A percentile compares a stretch with the other conserved stretches of the same genome.
Conservation (phyloP, 805 yeast genomes). For the Ogataea methylovora region DNA sequence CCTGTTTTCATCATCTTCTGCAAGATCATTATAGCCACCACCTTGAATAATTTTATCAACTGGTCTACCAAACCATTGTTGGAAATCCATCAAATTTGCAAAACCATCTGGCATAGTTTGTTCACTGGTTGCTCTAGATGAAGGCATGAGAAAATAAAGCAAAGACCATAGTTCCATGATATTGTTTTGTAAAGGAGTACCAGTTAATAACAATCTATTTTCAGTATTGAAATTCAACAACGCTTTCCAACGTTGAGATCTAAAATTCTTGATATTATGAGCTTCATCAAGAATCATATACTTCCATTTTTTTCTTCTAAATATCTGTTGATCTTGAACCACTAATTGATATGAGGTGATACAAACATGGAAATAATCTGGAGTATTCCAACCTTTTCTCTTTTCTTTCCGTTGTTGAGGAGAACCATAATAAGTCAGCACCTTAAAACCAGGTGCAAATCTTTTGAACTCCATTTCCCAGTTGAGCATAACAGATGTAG, state of each 20-base stretch:
- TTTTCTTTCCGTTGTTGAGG: conserved; percentile 96
- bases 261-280: conserved; percentile 91
- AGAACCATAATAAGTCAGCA: conserved; percentile 90
- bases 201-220: conserved; percentile 80
- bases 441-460: conserved; percentile 97
- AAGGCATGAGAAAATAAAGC: conserved; percentile 92
- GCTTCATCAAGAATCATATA: conserved; percentile 98
- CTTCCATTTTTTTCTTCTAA: conserved; percentile 88
- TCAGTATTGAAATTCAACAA: conserved; percentile 88
- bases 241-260: conserved; percentile 97
- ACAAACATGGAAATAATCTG: conserved; percentile 92
- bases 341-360: conserved; percentile 95
- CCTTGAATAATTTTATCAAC: conserved; percentile 88
- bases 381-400: conserved; percentile 96
- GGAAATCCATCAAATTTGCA: conserved; percentile 93
- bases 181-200: conserved; percentile 95
- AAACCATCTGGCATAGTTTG: conserved; percentile 90
- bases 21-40: conserved; percentile 32
- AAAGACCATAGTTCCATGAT: conserved; percentile 95
- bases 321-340: conserved; percentile 94
- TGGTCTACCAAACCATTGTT: conserved; percentile 98
- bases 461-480: conserved; percentile 99
- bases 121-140: conserved; percentile 45
- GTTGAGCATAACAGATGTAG: conserved; percentile 93
- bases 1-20: conserved; percentile 68